These are phyloP conservation scores for Lactarius pseudohatsudake DNA, from an alignment of 768 basidiomycete species.

Conservation along the genomic window DNA sequence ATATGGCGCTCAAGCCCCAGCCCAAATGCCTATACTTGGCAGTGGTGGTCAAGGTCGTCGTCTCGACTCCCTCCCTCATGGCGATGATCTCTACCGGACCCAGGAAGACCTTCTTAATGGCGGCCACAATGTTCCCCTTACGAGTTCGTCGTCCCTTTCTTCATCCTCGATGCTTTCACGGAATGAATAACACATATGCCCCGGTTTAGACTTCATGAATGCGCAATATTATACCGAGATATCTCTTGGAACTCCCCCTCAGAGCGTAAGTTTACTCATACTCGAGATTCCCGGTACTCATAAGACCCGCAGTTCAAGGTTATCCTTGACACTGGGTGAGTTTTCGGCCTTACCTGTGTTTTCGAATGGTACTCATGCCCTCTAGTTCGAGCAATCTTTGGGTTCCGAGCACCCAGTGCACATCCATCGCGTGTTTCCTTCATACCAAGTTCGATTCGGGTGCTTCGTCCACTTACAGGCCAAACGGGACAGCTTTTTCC, in stretches of 20 bases:
- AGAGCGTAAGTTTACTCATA: conserved; percentile 51
- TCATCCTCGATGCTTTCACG: not conserved
- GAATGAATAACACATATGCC: conserved; percentile 22
- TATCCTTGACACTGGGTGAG: conserved; percentile 86
- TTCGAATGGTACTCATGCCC: conserved; percentile 12
- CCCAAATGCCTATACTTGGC: conserved; percentile 63
- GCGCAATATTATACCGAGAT: conserved; percentile 97
- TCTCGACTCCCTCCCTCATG: conserved; percentile 44
- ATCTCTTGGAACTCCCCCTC: conserved; percentile 77
- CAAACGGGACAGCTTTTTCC: conserved; percentile 84
- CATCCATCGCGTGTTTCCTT: conserved; percentile 90
- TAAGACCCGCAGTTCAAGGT: conserved; percentile 72
- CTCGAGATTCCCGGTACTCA: conserved; percentile 6
- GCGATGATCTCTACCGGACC: conserved; percentile 72
- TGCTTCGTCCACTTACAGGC: conserved; percentile 80
- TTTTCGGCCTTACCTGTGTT: not conserved
- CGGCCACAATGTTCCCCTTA: conserved; percentile 86
- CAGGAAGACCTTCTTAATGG: conserved; percentile 68
- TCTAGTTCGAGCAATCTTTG: conserved; percentile 86
- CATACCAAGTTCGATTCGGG: conserved; percentile 88
- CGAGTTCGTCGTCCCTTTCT: conserved; percentile 55
- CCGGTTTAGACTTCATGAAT: conserved; percentile 85
- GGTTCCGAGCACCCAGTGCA: conserved; percentile 83
- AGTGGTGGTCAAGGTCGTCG: conserved; percentile 71
- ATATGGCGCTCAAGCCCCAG: conserved; percentile 65